Base-by-base conservation (phyloP, 2,329 filamentous ascomycete species). In the Hypoxylon sp. region DNA sequence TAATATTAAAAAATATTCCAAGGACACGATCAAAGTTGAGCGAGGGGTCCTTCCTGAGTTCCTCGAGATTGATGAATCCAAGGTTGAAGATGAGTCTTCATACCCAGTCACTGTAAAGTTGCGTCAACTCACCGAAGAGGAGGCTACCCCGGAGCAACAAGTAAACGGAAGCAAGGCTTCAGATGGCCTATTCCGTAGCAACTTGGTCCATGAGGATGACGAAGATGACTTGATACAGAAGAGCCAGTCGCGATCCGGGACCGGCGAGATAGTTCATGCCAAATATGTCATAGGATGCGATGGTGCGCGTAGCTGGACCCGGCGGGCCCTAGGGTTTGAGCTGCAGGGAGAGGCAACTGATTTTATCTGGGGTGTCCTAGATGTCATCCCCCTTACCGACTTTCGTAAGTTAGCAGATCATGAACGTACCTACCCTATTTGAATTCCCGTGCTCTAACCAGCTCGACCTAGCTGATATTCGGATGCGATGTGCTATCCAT, bases 81-180 rank as follows among this genome's bases (percentile, higher is more conserved):
- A 79, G 49, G 81, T 82, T 5, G 83, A 86, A 11, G 82, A 88
- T 53, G 76, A 81, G 13, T 77, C 82, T 1, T 82, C 84, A 0
- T 89, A 91, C 72, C 90, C 90, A 0, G 83, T 92, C 36, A 87
- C 83, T 0, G 84, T 92, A 11, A 83, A 81, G 25, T 76, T 92
- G 13, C 82, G 84, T 3, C 84, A 89, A 67, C 79, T 91, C 5
- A 82, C 81, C 0, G 86, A 90, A 14, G 83, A 88, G 32, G 87
- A 91, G 72, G 82, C 85, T 0, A 86, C 83, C 1, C 86, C 86
- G 1, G 72, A 75, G 55, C 79, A 81, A 63, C 70, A 74, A 48
- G 62, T 63, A 30, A 80, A 74, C 43, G 78, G 63, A 63, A 82
- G 63, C 80, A 84, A 76, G n/a, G 79, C 75, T 76, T 56, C 79